Conservation (phyloP, 2,329 filamentous ascomycete species). For the Neocatenulostroma microsporum region DNA sequence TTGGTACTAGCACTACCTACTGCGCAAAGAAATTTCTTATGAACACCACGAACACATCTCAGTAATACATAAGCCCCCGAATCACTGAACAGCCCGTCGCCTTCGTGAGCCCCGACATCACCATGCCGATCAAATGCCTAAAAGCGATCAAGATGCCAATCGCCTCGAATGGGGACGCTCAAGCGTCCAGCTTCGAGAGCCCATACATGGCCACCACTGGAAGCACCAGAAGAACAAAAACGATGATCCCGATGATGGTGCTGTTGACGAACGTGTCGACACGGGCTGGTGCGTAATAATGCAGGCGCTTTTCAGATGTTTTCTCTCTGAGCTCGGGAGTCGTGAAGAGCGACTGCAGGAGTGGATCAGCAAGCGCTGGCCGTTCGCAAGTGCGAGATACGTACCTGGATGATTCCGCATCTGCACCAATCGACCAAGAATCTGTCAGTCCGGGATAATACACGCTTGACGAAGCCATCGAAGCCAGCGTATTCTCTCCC, state of each 20-base stretch:
- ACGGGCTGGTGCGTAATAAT: slow-evolving; percentile 31
- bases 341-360: slow-evolving; percentile 29
- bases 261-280: slow-evolving; percentile 35
- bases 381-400: slow-evolving; percentile 5
- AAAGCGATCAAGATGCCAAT: slow-evolving; percentile 38
- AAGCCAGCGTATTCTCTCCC: slow-evolving; percentile 37
- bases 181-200: slow-evolving; percentile 24
- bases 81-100: slow-evolving; percentile 19
- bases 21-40: slow-evolving; percentile 18
- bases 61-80: slow-evolving; percentile 22
- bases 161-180: slow-evolving; percentile 31
- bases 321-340: slow-evolving; percentile 34
- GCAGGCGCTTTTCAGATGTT: slow-evolving; percentile 28
- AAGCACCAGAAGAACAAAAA: slow-evolving; percentile 35
- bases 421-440: slow-evolving; percentile 25
- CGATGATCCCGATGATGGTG: slow-evolving; percentile 37
- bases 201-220: slow-evolving; percentile 36
- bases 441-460: slow-evolving; percentile 5
- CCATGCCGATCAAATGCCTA: slow-evolving; percentile 26
- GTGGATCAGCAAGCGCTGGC: background rate
- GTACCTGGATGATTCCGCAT: slow-evolving; percentile 25
- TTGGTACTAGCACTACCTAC: slow-evolving; percentile 4
- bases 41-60: slow-evolving; percentile 22
- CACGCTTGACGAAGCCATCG: slow-evolving; percentile 32
- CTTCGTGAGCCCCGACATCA: slow-evolving; percentile 18